These are phyloP conservation scores for Ceriops zippeliana DNA, from an alignment of 345 rosid genomes.

Conservation along the genomic window DNA sequence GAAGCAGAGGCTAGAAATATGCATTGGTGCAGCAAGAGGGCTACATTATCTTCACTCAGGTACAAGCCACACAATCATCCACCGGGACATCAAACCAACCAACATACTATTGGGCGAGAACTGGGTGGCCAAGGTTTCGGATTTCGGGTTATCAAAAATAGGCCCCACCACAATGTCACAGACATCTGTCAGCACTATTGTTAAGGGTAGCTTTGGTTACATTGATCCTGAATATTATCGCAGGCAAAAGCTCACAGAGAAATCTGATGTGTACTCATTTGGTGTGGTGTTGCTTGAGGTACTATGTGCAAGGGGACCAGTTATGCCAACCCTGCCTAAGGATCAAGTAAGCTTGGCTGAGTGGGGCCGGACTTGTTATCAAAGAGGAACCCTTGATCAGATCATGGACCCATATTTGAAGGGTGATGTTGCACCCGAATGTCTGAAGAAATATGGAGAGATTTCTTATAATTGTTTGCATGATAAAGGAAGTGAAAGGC, in stretches of 20 bases:
- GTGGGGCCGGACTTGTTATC: slow-evolving; percentile 33
- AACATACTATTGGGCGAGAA: slow-evolving; percentile 47
- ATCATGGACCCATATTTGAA: slow-evolving; percentile 37
- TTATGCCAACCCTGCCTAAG: neutral
- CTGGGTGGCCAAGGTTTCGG: slow-evolving; percentile 53
- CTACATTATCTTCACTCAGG: slow-evolving; percentile 31
- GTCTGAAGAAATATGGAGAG: slow-evolving; percentile 41
- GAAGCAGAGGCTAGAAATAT: slow-evolving; percentile 38
- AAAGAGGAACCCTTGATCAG: slow-evolving; percentile 26
- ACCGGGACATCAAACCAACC: slow-evolving; percentile 47
- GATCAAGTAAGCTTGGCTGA: slow-evolving; percentile 32
- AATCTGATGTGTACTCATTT: slow-evolving; percentile 68
- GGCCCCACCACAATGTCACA: slow-evolving; percentile 33
- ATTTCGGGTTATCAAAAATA: slow-evolving; percentile 43
- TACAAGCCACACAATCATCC: slow-evolving; percentile 36
- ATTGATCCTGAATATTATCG: slow-evolving; percentile 57
- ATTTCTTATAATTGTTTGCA: slow-evolving; percentile 36
- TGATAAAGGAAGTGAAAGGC: slow-evolving; percentile 19
- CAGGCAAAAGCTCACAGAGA: slow-evolving; percentile 46
- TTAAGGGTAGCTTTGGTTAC: slow-evolving; percentile 50
- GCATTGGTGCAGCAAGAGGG: slow-evolving; percentile 41
- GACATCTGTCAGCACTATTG: slow-evolving; percentile 38
- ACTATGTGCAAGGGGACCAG: slow-evolving; percentile 38
- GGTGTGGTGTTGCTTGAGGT: slow-evolving; percentile 58
- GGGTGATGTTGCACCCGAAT: slow-evolving; percentile 28